Percentiles rank a stretch among this genome's conserved stretches.
These are phyloP conservation scores for Plasmodium falciparum DNA, from an alignment of 169 alveolate species.

Conservation along the genomic window DNA sequence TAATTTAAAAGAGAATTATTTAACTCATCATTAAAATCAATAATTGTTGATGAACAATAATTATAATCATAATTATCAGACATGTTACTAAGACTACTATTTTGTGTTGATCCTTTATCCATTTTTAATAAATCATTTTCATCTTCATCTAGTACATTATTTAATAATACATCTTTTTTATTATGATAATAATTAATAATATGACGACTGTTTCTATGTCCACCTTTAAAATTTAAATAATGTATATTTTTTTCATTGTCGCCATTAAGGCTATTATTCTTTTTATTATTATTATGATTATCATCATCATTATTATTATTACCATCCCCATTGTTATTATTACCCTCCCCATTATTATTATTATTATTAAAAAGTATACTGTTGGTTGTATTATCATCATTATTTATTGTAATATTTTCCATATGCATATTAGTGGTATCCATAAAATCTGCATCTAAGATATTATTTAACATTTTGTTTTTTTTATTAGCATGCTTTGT, in stretches of 20 bases:
- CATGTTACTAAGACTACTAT: constrained; percentile 25
- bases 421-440: not conserved
- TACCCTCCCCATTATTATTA: no score
- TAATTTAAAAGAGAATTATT: constrained; percentile 26
- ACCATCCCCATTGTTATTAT: not conserved
- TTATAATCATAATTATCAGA: constrained; percentile 25
- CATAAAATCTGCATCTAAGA: not conserved
- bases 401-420: not conserved
- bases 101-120: constrained; percentile 7
- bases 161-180: not conserved
- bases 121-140: constrained; percentile 28
- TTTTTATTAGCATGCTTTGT: not conserved
- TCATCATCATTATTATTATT: not conserved
- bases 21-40: constrained; percentile 38
- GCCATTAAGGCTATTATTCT: not conserved
- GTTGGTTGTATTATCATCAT: not conserved
- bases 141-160: not conserved
- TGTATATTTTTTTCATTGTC: not conserved
- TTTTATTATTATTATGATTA: no score
- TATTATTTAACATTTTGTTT: not conserved
- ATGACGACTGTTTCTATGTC: not conserved
- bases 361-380: not conserved
- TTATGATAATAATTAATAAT: not conserved
- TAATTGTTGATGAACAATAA: constrained; percentile 42
- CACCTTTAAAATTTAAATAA: not conserved